Percentiles rank a stretch among this genome's conserved stretches.
phyloP scores from a whole-genome alignment of 768 basidiomycete species.

The Lyophyllum semitale region DNA sequence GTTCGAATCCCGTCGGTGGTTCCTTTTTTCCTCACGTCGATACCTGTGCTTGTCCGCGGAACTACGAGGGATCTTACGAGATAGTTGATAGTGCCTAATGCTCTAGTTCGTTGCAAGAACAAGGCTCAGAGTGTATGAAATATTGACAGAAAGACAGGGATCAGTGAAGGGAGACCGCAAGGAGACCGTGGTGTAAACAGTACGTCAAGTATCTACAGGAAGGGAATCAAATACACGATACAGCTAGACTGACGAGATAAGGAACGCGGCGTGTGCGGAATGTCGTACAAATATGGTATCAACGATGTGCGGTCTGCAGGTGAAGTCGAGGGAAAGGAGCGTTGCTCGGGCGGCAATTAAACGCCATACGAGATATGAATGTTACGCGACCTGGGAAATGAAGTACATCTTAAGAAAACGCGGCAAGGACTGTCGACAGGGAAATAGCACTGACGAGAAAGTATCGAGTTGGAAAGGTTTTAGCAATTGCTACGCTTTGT shows the following conservation, averaged over 20 bases:
- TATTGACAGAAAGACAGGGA: too few relatives aligned
- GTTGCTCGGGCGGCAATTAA: neutral
- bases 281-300: neutral
- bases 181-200: too few relatives aligned
- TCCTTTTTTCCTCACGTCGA: neutral
- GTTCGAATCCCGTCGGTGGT: conserved; percentile 19
- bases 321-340: neutral
- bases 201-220: neutral
- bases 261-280: too few relatives aligned
- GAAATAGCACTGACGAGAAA: neutral
- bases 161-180: too few relatives aligned
- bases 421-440: neutral
- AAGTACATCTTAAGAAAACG: neutral
- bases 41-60: too few relatives aligned
- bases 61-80: too few relatives aligned
- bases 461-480: neutral
- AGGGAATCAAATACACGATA: neutral
- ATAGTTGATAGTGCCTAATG: too few relatives aligned
- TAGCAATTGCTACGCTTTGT: neutral
- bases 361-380: too few relatives aligned
- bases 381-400: neutral
- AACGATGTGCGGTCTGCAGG: neutral
- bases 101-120: too few relatives aligned
- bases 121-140: too few relatives aligned
- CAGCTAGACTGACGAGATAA: neutral